Evolutionary conservation across 2,329 filamentous ascomycete genomes (phyloP).

Genomic region (Colletotrichum spinosum): DNA sequence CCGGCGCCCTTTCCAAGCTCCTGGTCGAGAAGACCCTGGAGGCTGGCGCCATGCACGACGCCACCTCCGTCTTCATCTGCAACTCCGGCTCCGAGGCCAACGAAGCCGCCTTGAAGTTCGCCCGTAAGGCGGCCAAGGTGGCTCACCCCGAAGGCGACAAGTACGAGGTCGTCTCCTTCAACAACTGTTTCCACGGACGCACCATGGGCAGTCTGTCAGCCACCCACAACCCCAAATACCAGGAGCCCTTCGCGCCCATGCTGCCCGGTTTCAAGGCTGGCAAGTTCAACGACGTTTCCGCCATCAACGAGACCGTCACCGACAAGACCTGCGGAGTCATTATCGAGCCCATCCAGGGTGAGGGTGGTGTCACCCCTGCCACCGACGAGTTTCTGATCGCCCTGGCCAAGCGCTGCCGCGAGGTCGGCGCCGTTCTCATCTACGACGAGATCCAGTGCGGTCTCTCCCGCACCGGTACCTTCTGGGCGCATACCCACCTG

Average conservation of each 20-base stretch:
- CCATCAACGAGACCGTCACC: conserved; percentile 79
- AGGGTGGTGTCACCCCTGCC: conserved; percentile 90
- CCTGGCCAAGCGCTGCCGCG: conserved; percentile 84
- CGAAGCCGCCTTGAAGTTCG: conserved; percentile 97
- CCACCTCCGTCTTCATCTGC: conserved; percentile 86
- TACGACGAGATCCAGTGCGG: conserved; percentile 99
- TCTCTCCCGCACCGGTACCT: conserved; percentile 83
- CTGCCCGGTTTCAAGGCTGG: conserved; percentile 92
- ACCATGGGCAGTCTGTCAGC: conserved; percentile 97
- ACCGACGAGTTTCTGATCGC: conserved; percentile 85
- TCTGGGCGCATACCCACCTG: conserved; percentile 88
- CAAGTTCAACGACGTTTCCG: conserved; percentile 83
- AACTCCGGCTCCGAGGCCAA: conserved; percentile 98
- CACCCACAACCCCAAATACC: conserved; percentile 98
- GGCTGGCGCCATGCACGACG: conserved; percentile 85
- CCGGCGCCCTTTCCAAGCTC: conserved; percentile 85
- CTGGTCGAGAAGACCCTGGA: conserved; percentile 84
- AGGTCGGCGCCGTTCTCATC: conserved; percentile 89
- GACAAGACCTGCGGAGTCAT: conserved; percentile 93
- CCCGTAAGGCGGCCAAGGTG: conserved; percentile 87
- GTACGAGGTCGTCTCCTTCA: conserved; percentile 88
- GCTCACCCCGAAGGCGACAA: conserved; percentile 79
- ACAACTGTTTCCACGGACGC: conserved; percentile 93
- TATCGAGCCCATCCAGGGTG: conserved; percentile 96
- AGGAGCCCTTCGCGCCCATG: conserved; percentile 95